Percentiles rank a stretch among this genome's conserved stretches.
Conservation (phyloP, 2,329 filamentous ascomycete species). For the Ceratocystis harringtonii region DNA sequence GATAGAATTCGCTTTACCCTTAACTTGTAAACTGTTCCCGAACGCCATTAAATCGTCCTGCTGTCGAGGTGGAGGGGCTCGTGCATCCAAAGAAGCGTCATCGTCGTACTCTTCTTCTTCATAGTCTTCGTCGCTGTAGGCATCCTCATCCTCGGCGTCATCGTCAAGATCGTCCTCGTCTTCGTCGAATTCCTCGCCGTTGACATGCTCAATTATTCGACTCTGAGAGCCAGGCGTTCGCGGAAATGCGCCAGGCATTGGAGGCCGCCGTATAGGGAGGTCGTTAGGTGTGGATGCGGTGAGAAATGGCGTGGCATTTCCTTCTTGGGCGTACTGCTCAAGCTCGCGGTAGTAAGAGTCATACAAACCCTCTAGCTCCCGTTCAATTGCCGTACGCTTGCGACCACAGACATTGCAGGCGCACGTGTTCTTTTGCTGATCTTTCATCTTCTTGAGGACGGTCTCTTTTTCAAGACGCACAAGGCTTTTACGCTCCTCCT, state of each 20-base stretch:
- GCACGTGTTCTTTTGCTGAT: slow-evolving; percentile 98
- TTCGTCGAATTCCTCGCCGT: slow-evolving; percentile 37
- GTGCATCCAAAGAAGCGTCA: slow-evolving; percentile 45
- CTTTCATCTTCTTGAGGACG: slow-evolving; percentile 97
- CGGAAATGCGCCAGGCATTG: slow-evolving; percentile 41
- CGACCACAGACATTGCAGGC: slow-evolving; percentile 94
- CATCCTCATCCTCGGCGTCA: slow-evolving; percentile 32
- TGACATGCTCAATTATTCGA: slow-evolving; percentile 51
- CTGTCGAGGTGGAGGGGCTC: slow-evolving; percentile 38
- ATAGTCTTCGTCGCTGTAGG: slow-evolving; percentile 33
- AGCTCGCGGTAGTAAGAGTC: slow-evolving; percentile 98
- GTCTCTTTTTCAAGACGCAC: slow-evolving; percentile 99
- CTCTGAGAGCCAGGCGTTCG: slow-evolving; percentile 58
- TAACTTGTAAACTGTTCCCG: slow-evolving; percentile 91
- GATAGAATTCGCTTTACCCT: slow-evolving; percentile 38
- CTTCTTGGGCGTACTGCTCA: slow-evolving; percentile 75
- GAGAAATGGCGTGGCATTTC: slow-evolving; percentile 13
- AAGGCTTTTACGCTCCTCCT: slow-evolving; percentile 85
- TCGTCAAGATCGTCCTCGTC: slow-evolving; percentile 42
- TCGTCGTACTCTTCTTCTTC: slow-evolving; percentile 42
- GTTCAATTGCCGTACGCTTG: slow-evolving; percentile 92
- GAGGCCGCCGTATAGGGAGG: slow-evolving; percentile 44
- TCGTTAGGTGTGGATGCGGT: slow-evolving; percentile 35
- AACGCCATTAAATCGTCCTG: slow-evolving; percentile 88
- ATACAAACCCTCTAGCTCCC: slow-evolving; percentile 92